phyloP scores from a whole-genome alignment of 1,139 yeast species.

The Groenewaldozyma sp. region DNA sequence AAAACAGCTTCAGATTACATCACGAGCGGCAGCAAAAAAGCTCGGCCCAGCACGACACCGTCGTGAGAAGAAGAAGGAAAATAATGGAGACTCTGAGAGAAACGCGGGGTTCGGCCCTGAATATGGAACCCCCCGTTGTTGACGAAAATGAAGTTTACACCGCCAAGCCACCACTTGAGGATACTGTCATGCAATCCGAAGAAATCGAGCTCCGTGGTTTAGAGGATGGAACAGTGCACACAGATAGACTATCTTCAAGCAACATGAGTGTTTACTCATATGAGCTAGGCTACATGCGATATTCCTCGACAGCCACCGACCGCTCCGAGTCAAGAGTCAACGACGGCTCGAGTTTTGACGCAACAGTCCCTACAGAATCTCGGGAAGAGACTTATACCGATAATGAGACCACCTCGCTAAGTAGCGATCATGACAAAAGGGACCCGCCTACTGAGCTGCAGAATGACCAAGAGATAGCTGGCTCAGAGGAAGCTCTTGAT shows the following conservation, averaged over 20 bases:
- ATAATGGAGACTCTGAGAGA: background rate
- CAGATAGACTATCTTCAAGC: constrained; percentile 3
- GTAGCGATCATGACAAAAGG: constrained; percentile 1
- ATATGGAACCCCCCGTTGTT: background rate
- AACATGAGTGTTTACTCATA: constrained; percentile 5
- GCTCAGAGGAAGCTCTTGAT: background rate
- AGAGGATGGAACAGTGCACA: background rate
- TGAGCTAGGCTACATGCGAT: constrained; percentile 3
- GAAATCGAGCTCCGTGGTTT: background rate
- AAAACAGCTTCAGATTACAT: no score
- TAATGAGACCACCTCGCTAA: background rate
- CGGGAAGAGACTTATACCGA: background rate
- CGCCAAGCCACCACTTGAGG: background rate
- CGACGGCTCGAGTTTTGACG: background rate
- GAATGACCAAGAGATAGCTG: no score
- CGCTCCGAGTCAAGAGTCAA: no score
- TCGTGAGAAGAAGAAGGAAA: no score
- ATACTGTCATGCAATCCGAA: background rate
- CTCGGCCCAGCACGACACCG: no score
- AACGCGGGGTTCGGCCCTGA: background rate
- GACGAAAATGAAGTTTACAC: background rate
- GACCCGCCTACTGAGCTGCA: no score
- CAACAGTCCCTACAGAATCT: background rate
- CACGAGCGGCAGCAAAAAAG: no score
- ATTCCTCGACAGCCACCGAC: background rate